phyloP scores from a whole-genome alignment of 176 grass and related monocot genomes.

The Lolium perenne region DNA sequence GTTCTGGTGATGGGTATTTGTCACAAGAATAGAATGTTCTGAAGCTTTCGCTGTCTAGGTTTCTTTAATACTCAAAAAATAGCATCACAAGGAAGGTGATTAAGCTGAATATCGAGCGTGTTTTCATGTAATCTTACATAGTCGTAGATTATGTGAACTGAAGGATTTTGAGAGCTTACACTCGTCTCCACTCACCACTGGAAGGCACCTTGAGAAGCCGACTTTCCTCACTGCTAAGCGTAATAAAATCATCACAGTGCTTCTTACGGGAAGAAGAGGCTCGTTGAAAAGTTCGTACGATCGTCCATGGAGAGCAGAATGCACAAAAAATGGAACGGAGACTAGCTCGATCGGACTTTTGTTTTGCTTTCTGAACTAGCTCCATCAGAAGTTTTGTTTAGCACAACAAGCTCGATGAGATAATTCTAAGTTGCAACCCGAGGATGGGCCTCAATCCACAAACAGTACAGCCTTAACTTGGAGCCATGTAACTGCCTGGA shows the following conservation, averaged over 20 bases:
- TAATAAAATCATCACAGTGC: not conserved
- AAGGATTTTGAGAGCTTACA: too few species aligned
- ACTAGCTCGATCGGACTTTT: not conserved
- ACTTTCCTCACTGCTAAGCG: not conserved
- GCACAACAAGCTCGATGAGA: too few species aligned
- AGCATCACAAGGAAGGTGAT: not conserved
- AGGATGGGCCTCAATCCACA: not conserved
- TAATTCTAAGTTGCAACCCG: not conserved
- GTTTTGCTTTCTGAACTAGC: too few species aligned
- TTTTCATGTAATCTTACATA: too few species aligned
- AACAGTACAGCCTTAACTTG: not conserved
- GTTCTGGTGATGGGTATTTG: conserved; percentile 29
- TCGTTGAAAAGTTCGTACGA: too few species aligned
- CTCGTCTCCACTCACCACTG: too few species aligned
- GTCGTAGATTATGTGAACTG: too few species aligned
- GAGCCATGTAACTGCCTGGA: not conserved
- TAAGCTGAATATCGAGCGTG: not conserved
- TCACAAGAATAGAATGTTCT: conserved; percentile 29
- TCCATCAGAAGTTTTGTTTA: too few species aligned
- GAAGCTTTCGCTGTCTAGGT: not conserved
- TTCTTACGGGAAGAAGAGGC: not conserved
- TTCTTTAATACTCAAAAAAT: not conserved
- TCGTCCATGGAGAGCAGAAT: too few species aligned
- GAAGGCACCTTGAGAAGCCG: not conserved
- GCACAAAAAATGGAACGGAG: not conserved